Evolutionary conservation across 495 filamentous ascomycete species (phyloP).

Genomic region (Trypethelium eluteriae): DNA sequence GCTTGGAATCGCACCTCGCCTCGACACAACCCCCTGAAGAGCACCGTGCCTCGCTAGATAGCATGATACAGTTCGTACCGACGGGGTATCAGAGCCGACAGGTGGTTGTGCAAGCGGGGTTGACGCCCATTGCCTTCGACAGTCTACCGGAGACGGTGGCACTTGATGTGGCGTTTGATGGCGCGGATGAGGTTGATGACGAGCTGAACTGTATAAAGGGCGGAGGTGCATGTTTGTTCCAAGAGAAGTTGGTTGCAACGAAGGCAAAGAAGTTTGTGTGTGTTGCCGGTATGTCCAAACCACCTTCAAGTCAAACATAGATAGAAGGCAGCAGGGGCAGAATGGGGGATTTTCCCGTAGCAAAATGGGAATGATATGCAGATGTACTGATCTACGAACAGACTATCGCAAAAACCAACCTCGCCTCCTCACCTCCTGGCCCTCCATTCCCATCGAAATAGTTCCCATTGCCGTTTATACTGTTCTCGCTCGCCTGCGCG

Average conservation of each 20-base stretch:
- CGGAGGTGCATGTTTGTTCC: conserved; percentile 91
- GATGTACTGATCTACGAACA: conserved; percentile 24
- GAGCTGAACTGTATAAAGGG: conserved; percentile 96
- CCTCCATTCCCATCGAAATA: conserved; percentile 85
- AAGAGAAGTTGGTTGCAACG: conserved; percentile 91
- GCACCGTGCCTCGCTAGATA: conserved; percentile 14
- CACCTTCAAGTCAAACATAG: not conserved
- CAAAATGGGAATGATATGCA: not conserved
- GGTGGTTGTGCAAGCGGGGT: conserved; percentile 67
- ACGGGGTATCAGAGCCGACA: conserved; percentile 85
- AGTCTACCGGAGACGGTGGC: conserved; percentile 49
- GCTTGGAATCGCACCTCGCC: conserved; percentile 30
- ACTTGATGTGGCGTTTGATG: conserved; percentile 86
- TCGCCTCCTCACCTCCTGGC: conserved; percentile 71
- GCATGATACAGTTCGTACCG: conserved; percentile 59
- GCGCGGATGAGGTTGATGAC: conserved; percentile 93
- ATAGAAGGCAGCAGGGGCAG: not conserved
- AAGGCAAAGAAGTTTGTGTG: conserved; percentile 82
- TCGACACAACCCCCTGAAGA: conserved; percentile 22
- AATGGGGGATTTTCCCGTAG: not conserved
- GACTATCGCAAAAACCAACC: conserved; percentile 80
- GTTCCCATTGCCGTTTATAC: conserved; percentile 68
- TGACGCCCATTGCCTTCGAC: conserved; percentile 72
- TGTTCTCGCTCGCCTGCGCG: conserved; percentile 58
- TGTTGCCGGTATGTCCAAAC: conserved; percentile 61